A percentile compares a stretch with the other conserved stretches of the same genome.
These are phyloP conservation scores for Aureobasidium namibiae DNA, from an alignment of 2,329 filamentous ascomycete genomes.

Conservation along the genomic window DNA sequence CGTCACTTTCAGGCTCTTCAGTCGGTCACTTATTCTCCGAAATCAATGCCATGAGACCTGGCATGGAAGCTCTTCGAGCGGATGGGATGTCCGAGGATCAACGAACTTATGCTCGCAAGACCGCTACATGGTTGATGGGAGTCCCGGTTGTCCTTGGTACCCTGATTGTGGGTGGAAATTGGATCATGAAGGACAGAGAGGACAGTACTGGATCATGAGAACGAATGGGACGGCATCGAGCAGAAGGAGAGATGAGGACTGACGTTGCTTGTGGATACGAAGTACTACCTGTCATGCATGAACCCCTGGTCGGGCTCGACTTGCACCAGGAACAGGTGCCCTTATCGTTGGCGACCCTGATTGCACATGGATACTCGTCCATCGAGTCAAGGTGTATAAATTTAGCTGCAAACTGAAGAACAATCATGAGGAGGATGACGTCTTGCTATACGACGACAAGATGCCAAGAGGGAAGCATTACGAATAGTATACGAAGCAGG, in stretches of 20 bases:
- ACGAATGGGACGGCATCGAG: background rate
- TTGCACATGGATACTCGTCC: background rate
- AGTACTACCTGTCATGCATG: constrained; percentile 1
- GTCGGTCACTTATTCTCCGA: constrained; percentile 23
- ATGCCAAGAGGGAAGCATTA: constrained; percentile 1
- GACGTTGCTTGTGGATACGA: background rate
- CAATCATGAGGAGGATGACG: background rate
- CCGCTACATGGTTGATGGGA: constrained; percentile 18
- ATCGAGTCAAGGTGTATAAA: background rate
- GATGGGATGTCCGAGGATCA: constrained; percentile 23
- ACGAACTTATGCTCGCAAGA: constrained; percentile 17
- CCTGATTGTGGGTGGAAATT: constrained; percentile 15
- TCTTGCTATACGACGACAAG: background rate
- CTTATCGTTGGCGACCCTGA: background rate
- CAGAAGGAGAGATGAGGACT: background rate
- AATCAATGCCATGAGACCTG: constrained; percentile 22
- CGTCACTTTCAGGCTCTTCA: constrained; percentile 22
- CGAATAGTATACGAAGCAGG: constrained; percentile 1
- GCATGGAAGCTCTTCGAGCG: constrained; percentile 21
- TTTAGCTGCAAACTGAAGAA: background rate
- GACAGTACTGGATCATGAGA: background rate
- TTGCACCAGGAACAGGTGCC: background rate
- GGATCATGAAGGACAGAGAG: background rate
- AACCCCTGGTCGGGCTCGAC: background rate
- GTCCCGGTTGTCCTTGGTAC: constrained; percentile 17